Evolutionary conservation across 2,329 filamentous ascomycete species (phyloP), one percentile per base, ranked within the genome.

Genomic region (Tolypocladium paradoxum): DNA sequence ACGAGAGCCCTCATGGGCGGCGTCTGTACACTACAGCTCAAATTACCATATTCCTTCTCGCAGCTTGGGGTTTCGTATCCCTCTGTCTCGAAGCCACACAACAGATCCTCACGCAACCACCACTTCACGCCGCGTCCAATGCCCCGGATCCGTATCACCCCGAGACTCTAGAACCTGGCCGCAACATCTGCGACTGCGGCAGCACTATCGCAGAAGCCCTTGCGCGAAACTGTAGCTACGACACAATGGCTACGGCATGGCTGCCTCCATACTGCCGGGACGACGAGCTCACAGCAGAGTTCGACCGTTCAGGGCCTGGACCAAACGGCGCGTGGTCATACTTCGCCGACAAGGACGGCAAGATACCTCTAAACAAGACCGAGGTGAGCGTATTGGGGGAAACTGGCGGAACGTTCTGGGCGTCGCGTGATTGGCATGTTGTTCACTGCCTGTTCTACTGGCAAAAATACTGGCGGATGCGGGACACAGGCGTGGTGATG

Each of bases 391-490:
- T 8, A 11, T 33, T 55, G 49, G 60, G 54, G 29, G 58, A 60
- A 51, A 48, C 51, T 50, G 49, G 37, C 9, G 56, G 35, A 8
- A 53, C 45, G 14, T 64, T 63, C 49, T 64, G 55, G 37, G 48
- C 56, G 3, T 58, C 58, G 18, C 48, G 54, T 11, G 45, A 60
- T 2, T 70, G 67, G 66, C 66, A 70, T 53, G 51, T 65, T 0
- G 56, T 58, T 1, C 67, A 68, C 49, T 70, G 67, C 53, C 48
- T 62, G 4, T 68, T 62, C 33, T 68, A 68, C 54, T 70, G 67
- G 67, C 59, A 60, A 45, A 68, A 68, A 55, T 29, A 57, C 47
- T 55, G 50, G 18, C 52, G 61, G 8, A 50, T 54, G 20, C 24
- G 48, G 9, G 24, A 52, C 11, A 59, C 46, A 2, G 58, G 57